Percentiles rank a stretch among this genome's conserved stretches.
These are phyloP conservation scores for Asclepias syriaca DNA, from an alignment of 257 asterid species.

Conservation along the genomic window DNA sequence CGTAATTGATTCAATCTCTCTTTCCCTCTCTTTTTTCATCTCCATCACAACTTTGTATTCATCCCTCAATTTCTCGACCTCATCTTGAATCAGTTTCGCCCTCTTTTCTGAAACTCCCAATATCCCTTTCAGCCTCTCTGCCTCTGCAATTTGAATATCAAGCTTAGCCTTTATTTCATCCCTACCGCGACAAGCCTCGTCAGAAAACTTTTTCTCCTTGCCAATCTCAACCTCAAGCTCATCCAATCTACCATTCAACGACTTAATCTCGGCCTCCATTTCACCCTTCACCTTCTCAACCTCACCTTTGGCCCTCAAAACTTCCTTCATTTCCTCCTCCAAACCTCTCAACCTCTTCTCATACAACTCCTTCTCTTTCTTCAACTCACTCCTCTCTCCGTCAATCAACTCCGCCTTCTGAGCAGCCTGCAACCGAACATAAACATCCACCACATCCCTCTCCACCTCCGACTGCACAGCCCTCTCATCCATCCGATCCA, in stretches of 20 bases:
- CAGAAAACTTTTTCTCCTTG: constrained; percentile 33
- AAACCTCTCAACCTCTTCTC: constrained; percentile 30
- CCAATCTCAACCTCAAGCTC: constrained; percentile 30
- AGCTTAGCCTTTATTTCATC: constrained; percentile 39
- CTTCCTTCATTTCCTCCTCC: constrained; percentile 36
- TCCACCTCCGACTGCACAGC: constrained; percentile 49
- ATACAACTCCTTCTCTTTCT: constrained; percentile 4
- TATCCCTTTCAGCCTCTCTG: constrained; percentile 24
- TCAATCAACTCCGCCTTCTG: constrained; percentile 31
- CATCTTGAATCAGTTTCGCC: constrained; percentile 25
- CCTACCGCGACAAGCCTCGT: constrained; percentile 32
- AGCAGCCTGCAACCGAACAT: constrained; percentile 40
- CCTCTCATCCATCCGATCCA: constrained; percentile 37
- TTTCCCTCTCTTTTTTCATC: constrained; percentile 38
- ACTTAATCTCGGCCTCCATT: constrained; percentile 37
- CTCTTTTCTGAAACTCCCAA: constrained; percentile 39
- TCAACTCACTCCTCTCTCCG: constrained; percentile 21
- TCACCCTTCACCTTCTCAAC: constrained; percentile 25
- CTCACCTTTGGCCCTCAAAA: constrained; percentile 33
- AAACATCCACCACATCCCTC: constrained; percentile 44
- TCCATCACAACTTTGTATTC: constrained; percentile 23
- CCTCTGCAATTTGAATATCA: constrained; percentile 32
- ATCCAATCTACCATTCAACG: constrained; percentile 33
- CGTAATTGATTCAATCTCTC: constrained; percentile 27
- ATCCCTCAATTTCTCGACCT: constrained; percentile 32